Percentiles rank a stretch among this genome's conserved stretches.
phyloP scores from a whole-genome alignment of 148 eudicot species.

The Camellia lanceoleosa region DNA sequence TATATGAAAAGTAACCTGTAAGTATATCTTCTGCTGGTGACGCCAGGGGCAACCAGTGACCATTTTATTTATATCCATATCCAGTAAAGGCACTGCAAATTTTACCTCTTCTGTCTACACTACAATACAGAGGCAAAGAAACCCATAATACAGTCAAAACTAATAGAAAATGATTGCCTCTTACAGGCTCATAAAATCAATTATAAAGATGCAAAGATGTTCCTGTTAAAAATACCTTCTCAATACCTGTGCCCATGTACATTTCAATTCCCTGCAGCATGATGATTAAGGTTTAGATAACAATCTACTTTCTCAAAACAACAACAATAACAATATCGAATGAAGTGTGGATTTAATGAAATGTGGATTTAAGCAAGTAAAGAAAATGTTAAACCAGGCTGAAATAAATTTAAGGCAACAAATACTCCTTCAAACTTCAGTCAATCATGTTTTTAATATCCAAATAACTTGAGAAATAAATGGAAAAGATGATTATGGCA shows the following conservation, averaged over 20 bases:
- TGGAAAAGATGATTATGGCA: neutral
- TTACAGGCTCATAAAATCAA: neutral
- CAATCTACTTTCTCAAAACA: neutral
- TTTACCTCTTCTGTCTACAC: constrained; percentile 93
- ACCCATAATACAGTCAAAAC: constrained; percentile 21
- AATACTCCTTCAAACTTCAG: neutral
- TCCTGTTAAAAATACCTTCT: constrained; percentile 56
- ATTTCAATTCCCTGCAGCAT: constrained; percentile 81
- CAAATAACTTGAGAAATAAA: neutral
- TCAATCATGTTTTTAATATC: neutral
- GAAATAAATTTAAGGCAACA: neutral
- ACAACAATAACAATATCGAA: neutral
- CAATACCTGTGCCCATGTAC: constrained; percentile 63
- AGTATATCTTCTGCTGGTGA: constrained; percentile 73
- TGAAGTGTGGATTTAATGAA: neutral
- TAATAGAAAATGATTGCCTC: neutral
- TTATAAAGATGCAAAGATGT: constrained; percentile 8
- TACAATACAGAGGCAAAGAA: constrained; percentile 37
- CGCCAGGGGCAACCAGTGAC: constrained; percentile 72
- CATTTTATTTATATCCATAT: constrained; percentile 66
- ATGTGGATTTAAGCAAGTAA: neutral
- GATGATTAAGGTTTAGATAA: constrained; percentile 11
- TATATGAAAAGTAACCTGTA: constrained; percentile 50
- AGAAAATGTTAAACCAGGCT: neutral
- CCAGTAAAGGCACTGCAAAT: constrained; percentile 84